A percentile compares a stretch with the other conserved stretches of the same genome.
Conservation (phyloP, 225 moss, liverwort and hornwort genomes). For the Sphagnum tenellum region DNA sequence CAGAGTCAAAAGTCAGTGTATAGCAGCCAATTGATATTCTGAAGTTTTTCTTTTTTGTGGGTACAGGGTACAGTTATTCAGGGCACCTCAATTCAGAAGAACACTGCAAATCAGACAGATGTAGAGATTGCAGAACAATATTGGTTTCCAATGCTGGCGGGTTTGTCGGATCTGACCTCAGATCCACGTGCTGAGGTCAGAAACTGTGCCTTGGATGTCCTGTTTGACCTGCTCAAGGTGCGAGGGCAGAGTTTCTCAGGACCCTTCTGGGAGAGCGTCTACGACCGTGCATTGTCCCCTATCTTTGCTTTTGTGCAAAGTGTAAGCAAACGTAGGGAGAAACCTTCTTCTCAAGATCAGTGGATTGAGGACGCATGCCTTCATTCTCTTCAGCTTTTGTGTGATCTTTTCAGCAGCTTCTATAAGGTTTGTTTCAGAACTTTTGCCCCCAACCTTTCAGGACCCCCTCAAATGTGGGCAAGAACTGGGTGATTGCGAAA, state of each 20-base stretch:
- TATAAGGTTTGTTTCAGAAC: slow-evolving; percentile 57
- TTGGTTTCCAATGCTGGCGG: slow-evolving; percentile 99
- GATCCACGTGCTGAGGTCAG: slow-evolving; percentile 94
- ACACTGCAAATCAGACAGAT: slow-evolving; percentile 13
- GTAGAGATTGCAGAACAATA: slow-evolving; percentile 97
- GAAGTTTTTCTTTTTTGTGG: too few relatives aligned
- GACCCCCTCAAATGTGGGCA: too few relatives aligned
- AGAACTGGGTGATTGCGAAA: too few relatives aligned
- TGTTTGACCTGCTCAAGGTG: slow-evolving; percentile 94
- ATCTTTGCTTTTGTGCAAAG: slow-evolving; percentile 98
- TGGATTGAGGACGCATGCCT: slow-evolving; percentile 99
- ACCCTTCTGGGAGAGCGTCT: slow-evolving; percentile 98
- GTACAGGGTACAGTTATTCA: too few relatives aligned
- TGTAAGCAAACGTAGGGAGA: slow-evolving; percentile 96
- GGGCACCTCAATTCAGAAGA: too few relatives aligned
- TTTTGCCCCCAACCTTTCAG: too few relatives aligned
- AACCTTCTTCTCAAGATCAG: slow-evolving; percentile 90
- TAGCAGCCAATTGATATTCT: too few relatives aligned
- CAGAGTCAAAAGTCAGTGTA: too few relatives aligned
- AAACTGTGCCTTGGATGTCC: slow-evolving; percentile 95
- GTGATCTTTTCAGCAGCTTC: slow-evolving; percentile 97
- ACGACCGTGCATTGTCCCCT: slow-evolving; percentile 92
- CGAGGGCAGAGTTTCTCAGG: slow-evolving; percentile 88
- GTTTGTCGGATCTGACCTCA: slow-evolving; percentile 92
- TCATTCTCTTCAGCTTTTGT: slow-evolving; percentile 91